Base-by-base conservation (phyloP, 768 basidiomycete species). In the Suillus occidentalis region DNA sequence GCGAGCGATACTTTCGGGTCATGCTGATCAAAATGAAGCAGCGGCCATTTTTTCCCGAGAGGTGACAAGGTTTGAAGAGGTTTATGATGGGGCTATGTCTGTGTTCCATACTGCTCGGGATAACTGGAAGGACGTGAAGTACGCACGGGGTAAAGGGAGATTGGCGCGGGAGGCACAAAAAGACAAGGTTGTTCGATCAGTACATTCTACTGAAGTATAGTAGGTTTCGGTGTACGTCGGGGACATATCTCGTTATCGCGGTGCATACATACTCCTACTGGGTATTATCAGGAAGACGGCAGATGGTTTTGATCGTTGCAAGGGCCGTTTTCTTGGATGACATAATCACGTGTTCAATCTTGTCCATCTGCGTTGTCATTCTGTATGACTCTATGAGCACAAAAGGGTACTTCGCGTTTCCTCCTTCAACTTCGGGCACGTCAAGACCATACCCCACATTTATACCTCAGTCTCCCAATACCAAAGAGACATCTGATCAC, bases 111-210 rank as follows among this genome's bases (percentile, higher is more conserved):
- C 83, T 67, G 91, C 89, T 31, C 81, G 75, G 69, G 71, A 65
- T 40, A 76, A 77, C 63, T 94, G 92, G 91, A 75, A 76, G n/a
- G 78, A 81, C 43, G 91, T 94, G 3, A 88, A 93, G 34, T 68
- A 79, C 65, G 87, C 87, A 40, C 78, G 92, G 66, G 92, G 92
- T 16, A 93, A 91, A 72, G 92, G 92, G 3, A 79, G 92, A 68
- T 71, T 94, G 56, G 80, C 81, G 47, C 82, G 90, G 69, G 91
- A 92, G 78, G 87, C 77, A 72, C 53, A 66, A 60, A 43, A 53
- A 66, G 18, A 63, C 36, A 56, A 60, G 42, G 34, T 59, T 25
- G 50, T 64, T 1, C 5, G 37, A 18, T 40, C 14, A 8, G 16
- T 40, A 16, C 57, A 59, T 59, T 40, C 39, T 7, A 28, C 10